Evolutionary conservation across 495 filamentous ascomycete genomes (phyloP), one percentile per base, ranked within the genome.

Genomic region (Amniculicola lignicola): DNA sequence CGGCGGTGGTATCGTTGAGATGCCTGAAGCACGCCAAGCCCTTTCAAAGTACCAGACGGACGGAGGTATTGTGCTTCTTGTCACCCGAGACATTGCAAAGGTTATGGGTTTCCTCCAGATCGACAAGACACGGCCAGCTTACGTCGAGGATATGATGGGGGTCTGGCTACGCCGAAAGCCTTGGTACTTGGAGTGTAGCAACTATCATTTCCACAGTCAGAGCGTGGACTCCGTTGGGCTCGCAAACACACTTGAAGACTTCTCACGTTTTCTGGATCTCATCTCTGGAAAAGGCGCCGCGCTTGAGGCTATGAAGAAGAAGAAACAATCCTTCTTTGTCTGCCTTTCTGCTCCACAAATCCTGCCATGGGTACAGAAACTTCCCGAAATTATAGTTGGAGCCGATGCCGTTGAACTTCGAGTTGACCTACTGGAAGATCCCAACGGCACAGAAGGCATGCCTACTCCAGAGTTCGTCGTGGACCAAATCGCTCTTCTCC

Each of bases 101-200:
- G 86, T 96, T 28, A 90, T 99, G 76, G 84, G 89, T 42, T 97
- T 88, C 72, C 77, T 99, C 42, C 84, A 88, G 59, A 79, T 86
- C 28, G 93, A 99, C 73, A 89, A 95, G 74, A 88, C 87, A 16
- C 82, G 93, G 1, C 93, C 93, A 7, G 94, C 93, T 24, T 97
- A 95, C 67, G 82, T 89, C 12, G 93, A 95, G 62, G 88, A 97
- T 55, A 94, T 96, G 79, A 83, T 88, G 74, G 85, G 82, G 1
- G 93, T 99, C 24, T 97, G 92, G 80, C 75, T 90, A 40, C 86
- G 94, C 40, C 84, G 93, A 14, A 93, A 91, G 71, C 88, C 89
- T 2, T 94, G 88, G 83, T 97, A 88, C 72, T 76, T 86, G 51
- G 84, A 91, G 62, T 97, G 93, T 77, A 96, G 92, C 74, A 97